phyloP scores from a whole-genome alignment of 208 protist species.

The Naegleria gruberi region DNA sequence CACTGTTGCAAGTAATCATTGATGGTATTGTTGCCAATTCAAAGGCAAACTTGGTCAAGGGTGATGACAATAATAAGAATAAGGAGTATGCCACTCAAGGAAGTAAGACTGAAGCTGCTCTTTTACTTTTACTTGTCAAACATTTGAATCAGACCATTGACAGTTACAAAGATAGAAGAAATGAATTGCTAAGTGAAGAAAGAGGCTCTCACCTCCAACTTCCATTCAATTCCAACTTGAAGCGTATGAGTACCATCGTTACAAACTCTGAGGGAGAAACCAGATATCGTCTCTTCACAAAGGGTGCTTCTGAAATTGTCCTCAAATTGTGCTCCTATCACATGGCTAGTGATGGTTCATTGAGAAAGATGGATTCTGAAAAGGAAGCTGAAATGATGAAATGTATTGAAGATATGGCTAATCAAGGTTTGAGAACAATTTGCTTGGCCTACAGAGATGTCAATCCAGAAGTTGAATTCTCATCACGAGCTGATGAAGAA shows the following conservation, averaged over 20 bases:
- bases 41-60: neutral
- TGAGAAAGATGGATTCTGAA: conserved; percentile 32
- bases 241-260: conserved; percentile 34
- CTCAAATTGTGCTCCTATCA: neutral
- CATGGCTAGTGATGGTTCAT: conserved; percentile 38
- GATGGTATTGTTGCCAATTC: neutral
- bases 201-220: neutral
- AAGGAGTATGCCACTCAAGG: conserved; percentile 45
- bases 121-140: neutral
- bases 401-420: conserved; percentile 37
- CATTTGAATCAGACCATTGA: neutral
- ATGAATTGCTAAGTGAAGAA: neutral
- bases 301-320: conserved; percentile 15
- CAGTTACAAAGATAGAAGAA: neutral
- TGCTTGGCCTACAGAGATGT: conserved; percentile 50
- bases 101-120: conserved; percentile 1
- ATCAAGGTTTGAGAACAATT: conserved; percentile 55
- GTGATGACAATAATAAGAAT: neutral
- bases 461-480: neutral
- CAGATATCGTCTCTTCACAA: conserved; percentile 9
- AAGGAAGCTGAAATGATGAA: conserved; percentile 43
- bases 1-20: neutral
- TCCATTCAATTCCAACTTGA: conserved; percentile 42
- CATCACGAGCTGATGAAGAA: neutral
- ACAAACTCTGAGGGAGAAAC: neutral